Conservation (phyloP, 2,329 filamentous ascomycete genomes). For the Aspergillus fijiensis region DNA sequence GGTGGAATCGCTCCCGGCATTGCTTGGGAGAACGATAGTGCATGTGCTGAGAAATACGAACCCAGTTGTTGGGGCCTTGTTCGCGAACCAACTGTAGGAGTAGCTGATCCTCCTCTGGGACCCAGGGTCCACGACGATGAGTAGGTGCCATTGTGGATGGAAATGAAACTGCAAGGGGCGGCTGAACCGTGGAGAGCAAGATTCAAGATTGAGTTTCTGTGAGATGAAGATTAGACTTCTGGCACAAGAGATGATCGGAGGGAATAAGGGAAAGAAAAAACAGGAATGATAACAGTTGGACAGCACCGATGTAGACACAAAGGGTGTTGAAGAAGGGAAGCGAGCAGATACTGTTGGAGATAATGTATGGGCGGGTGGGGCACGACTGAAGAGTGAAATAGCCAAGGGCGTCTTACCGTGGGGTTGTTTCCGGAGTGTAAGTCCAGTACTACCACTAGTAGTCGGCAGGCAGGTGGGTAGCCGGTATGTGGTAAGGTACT, state of each 20-base stretch:
- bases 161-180: neutral
- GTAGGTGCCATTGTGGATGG: constrained; percentile 41
- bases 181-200: neutral
- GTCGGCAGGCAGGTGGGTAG: neutral
- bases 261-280: neutral
- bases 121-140: constrained; percentile 80
- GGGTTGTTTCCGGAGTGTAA: neutral
- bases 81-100: constrained; percentile 69
- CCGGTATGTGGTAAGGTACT: neutral
- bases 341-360: neutral
- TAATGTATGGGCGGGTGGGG: neutral
- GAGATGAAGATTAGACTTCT: neutral
- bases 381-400: neutral
- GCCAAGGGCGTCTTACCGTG: constrained; percentile 6
- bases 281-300: neutral
- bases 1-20: constrained; percentile 89
- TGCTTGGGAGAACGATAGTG: constrained; percentile 84
- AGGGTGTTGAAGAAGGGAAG: neutral
- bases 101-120: constrained; percentile 69
- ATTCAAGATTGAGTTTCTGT: neutral
- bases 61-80: constrained; percentile 84
- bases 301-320: neutral
- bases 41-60: constrained; percentile 75
- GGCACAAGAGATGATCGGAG: neutral
- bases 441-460: neutral